Percentiles rank a stretch among this genome's conserved stretches.
phyloP scores from a whole-genome alignment of 2,329 filamentous ascomycete genomes.

The Bipolaris zeicola region DNA sequence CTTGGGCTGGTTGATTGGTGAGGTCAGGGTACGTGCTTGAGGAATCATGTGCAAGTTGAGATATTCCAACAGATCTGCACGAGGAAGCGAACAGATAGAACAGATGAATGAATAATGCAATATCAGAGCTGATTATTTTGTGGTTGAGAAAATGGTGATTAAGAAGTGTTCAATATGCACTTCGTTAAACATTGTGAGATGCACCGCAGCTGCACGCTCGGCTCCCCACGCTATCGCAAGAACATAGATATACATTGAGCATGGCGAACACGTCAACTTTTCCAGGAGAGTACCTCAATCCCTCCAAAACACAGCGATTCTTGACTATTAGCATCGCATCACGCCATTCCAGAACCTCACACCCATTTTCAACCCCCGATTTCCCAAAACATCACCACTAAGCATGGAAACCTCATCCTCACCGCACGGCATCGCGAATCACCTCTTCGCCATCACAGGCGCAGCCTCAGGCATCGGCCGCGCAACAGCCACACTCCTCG shows the following conservation, averaged over 20 bases:
- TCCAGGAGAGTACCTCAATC: not conserved
- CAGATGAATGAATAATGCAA: too few species aligned
- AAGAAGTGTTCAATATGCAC: not conserved
- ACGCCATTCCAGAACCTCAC: not conserved
- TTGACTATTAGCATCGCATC: too few species aligned
- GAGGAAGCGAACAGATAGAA: too few species aligned
- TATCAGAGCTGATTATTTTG: not conserved
- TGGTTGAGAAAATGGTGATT: too few species aligned
- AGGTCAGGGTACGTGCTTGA: not conserved
- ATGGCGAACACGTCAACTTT: not conserved
- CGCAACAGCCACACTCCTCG: constrained; percentile 12
- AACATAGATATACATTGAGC: not conserved
- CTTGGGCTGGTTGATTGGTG: too few species aligned
- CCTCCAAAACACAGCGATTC: not conserved
- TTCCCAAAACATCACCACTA: not conserved
- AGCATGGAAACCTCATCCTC: not conserved
- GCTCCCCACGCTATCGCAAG: not conserved
- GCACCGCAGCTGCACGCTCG: not conserved
- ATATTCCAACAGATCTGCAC: too few species aligned
- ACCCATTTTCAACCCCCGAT: not conserved
- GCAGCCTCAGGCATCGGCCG: constrained; percentile 22
- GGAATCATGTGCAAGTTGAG: not conserved
- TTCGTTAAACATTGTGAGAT: not conserved
- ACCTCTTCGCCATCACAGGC: constrained; percentile 18
- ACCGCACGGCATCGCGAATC: constrained; percentile 1